Base-by-base conservation (phyloP, 2,329 filamentous ascomycete genomes). In the Alternaria sp. region DNA sequence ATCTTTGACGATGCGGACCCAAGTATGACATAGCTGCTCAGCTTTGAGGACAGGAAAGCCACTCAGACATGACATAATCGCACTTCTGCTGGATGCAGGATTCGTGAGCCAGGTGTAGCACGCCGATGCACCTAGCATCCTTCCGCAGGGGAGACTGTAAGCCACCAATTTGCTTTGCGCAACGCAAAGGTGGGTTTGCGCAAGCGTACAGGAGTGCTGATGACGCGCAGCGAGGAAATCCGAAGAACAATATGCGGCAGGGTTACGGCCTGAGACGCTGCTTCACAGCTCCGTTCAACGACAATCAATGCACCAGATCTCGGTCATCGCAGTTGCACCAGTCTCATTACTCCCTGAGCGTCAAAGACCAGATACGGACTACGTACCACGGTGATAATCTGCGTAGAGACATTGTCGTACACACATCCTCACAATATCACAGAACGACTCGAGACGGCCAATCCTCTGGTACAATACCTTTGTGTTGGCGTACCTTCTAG, bases 11-110 rank as follows among this genome's bases (percentile, higher is more conserved):
- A 39, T 26, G 30, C 18, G 24, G 39, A 20, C 26, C 43, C 47
- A 34, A 16, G 26, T 36, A 60, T 60, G 57, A 51, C 57, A 60
- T 51, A 39, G 51, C 41, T 34, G 46, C 47, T 60, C 52, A 39
- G 42, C 26, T 34, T 51, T 20, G 39, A 28, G 30, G n/a, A 11
- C 26, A 44, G 46, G 34, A 34, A 46, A 38, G 39, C 52, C 32
- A 26, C 34, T 44, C 39, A 20, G 11, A 41, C 26, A 60, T 60
- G 57, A 60, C 57, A 57, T 56, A 60, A 57, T 26, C 41, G 39
- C 41, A 41, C 41, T 39, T 24, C 18, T 47, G 52, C 44, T 51
- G 44, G 18, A 30, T 32, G 41, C 18, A 38, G 53, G 46, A 41
- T 47, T 20, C 24, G 47, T 51, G 42, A 32, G 26, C 32, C 46